Conservation (phyloP, 805 yeast genomes). For the Debaryomyces hansenii region DNA sequence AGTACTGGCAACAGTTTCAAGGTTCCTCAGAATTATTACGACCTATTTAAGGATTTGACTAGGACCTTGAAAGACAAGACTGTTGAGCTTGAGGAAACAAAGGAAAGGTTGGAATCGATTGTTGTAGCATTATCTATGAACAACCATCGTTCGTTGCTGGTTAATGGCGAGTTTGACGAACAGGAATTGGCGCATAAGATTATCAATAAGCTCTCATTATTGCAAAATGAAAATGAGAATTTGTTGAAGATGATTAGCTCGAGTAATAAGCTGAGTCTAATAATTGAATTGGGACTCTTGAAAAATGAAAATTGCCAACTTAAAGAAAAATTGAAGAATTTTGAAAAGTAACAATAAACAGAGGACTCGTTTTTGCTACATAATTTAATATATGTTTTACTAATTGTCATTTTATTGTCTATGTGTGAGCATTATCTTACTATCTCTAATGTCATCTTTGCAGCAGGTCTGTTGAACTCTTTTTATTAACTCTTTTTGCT, state of each 20-base stretch:
- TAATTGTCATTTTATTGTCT: not conserved
- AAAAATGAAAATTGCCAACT: conserved; percentile 26
- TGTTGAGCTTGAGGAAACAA: conserved; percentile 60
- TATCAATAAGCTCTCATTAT: conserved; percentile 55
- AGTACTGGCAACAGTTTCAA: conserved; percentile 17
- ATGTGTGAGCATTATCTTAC: too few species aligned
- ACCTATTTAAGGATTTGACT: conserved; percentile 50
- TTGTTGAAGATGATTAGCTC: conserved; percentile 69
- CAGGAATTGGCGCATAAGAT: conserved; percentile 76
- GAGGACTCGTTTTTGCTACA: not conserved
- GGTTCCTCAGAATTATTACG: conserved; percentile 46
- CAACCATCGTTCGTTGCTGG: conserved; percentile 29
- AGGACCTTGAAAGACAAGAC: conserved; percentile 45
- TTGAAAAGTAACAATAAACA: conserved; percentile 2
- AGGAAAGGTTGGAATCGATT: conserved; percentile 61
- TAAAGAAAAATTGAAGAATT: conserved; percentile 9
- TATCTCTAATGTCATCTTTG: too few species aligned
- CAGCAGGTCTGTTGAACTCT: too few species aligned
- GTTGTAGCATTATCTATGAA: conserved; percentile 29
- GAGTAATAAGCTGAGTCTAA: conserved; percentile 73
- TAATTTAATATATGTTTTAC: not conserved
- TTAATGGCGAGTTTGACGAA: conserved; percentile 66
- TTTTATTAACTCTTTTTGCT: too few species aligned
- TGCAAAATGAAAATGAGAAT: conserved; percentile 69
- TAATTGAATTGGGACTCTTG: conserved; percentile 65